Conservation (phyloP, 2,329 filamentous ascomycete genomes). For the Botrytis deweyae region DNA sequence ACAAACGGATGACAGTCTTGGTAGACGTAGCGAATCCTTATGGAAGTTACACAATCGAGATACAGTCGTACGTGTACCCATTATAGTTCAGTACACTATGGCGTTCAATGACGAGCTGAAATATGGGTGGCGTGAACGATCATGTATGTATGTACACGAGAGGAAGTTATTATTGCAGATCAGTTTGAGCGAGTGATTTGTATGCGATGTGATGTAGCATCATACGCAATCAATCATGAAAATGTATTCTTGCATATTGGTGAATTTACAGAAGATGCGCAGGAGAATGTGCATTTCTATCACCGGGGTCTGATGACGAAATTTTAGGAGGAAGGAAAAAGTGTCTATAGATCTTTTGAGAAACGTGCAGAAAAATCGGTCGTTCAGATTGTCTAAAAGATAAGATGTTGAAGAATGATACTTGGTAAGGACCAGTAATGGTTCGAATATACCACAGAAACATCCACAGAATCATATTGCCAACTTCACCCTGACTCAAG, state of each 20-base stretch:
- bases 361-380: neutral
- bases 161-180: neutral
- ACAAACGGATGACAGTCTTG: neutral
- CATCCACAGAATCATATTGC: neutral
- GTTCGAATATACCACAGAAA: no score
- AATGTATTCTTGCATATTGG: neutral
- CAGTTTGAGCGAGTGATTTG: no score
- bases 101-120: neutral
- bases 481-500: neutral
- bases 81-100: neutral
- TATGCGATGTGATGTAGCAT: neutral
- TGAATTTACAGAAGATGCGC: neutral
- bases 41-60: neutral
- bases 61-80: no score
- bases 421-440: neutral
- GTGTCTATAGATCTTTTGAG: neutral
- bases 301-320: neutral
- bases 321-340: neutral
- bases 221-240: neutral
- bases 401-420: rapidly evolving
- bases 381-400: neutral
- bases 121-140: neutral
- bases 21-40: neutral
- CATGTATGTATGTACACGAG: neutral
- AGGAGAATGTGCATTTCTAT: neutral